These are phyloP conservation scores for Leptographium procerum DNA, from an alignment of 2,329 filamentous ascomycete species.

Conservation along the genomic window DNA sequence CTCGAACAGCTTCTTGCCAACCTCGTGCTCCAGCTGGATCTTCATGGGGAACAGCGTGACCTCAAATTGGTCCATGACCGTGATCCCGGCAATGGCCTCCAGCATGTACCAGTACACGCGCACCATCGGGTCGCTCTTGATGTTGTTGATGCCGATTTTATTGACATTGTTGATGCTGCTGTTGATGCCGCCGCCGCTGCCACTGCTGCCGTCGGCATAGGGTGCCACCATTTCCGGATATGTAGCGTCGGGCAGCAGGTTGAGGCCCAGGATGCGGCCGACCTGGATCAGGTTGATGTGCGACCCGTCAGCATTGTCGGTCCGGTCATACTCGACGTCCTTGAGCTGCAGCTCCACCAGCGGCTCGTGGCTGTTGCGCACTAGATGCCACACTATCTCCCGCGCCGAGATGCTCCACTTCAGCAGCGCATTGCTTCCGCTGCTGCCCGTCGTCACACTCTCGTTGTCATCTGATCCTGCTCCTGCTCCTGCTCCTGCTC, in stretches of 20 bases:
- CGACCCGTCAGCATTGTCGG: constrained; percentile 92
- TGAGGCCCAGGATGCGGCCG: constrained; percentile 77
- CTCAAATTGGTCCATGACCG: constrained; percentile 94
- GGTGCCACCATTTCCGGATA: constrained; percentile 95
- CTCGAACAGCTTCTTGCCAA: constrained; percentile 87
- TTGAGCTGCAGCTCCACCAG: constrained; percentile 87
- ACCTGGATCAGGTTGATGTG: constrained; percentile 89
- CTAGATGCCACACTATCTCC: constrained; percentile 95
- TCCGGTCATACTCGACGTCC: constrained; percentile 85
- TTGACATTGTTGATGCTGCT: too few relatives aligned
- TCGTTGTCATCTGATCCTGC: too few relatives aligned
- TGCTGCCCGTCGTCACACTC: too few relatives aligned
- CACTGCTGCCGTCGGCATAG: constrained; percentile 59
- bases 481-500: neutral
- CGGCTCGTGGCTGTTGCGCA: constrained; percentile 75
- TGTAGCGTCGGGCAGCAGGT: constrained; percentile 77
- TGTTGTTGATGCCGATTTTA: neutral
- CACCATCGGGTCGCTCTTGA: constrained; percentile 57
- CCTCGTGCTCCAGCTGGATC: constrained; percentile 84
- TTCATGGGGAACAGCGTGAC: constrained; percentile 88
- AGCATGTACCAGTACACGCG: constrained; percentile 97
- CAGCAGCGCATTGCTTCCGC: constrained; percentile 48
- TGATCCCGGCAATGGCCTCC: constrained; percentile 93
- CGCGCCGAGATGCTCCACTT: constrained; percentile 90
- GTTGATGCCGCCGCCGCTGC: constrained; percentile 24